These are phyloP conservation scores for Inga oerstediana DNA, from an alignment of 306 rosid genomes.

Conservation along the genomic window DNA sequence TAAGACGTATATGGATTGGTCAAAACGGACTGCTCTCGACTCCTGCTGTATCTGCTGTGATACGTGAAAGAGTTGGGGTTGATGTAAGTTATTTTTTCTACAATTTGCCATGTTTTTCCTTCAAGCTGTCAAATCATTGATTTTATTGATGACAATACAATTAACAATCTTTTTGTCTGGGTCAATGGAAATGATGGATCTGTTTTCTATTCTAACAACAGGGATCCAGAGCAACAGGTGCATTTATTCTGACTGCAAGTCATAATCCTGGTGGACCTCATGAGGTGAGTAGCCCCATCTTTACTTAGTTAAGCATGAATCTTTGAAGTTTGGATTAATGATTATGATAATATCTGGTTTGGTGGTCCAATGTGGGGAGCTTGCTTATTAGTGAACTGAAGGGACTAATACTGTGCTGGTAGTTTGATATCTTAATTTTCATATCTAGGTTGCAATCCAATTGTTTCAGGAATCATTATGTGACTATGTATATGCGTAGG, in stretches of 20 bases:
- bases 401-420: background rate
- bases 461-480: background rate
- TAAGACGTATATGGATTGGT: constrained; percentile 90
- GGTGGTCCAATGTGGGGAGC: constrained; percentile 10
- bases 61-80: constrained; percentile 88
- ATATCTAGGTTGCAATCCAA: background rate
- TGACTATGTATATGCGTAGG: background rate
- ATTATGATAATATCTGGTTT: constrained; percentile 14
- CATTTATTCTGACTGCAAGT: constrained; percentile 96
- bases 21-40: constrained; percentile 96
- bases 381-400: background rate
- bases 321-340: constrained; percentile 8
- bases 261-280: constrained; percentile 99
- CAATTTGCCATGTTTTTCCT: background rate
- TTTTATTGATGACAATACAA: constrained; percentile 2
- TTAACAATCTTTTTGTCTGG: background rate
- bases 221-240: constrained; percentile 95
- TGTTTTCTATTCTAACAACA: constrained; percentile 41
- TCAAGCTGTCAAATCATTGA: constrained; percentile 15
- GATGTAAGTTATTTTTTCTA: constrained; percentile 64
- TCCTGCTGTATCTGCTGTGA: constrained; percentile 97
- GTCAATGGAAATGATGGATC: constrained; percentile 1
- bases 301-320: constrained; percentile 21
- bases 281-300: constrained; percentile 57
- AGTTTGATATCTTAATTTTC: constrained; percentile 7